A percentile compares a stretch with the other conserved stretches of the same genome.
These are phyloP conservation scores for Tylopilus plumbeoviolaceoides DNA, from an alignment of 768 basidiomycete genomes.

Conservation along the genomic window DNA sequence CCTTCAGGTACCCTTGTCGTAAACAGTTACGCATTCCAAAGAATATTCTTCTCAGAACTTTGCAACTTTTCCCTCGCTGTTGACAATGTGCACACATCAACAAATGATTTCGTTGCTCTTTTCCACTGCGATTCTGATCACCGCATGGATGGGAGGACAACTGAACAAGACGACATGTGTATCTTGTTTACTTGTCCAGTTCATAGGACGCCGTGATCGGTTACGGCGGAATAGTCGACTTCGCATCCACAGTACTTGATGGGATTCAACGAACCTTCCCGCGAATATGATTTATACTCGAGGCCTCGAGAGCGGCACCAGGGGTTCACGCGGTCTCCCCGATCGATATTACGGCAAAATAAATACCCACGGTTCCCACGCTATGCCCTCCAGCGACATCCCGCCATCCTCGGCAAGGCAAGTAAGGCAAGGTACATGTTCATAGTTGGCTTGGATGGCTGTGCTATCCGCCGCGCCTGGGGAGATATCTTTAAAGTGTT, in stretches of 20 bases:
- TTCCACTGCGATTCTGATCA: background rate
- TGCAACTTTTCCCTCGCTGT: constrained; percentile 9
- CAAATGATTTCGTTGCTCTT: background rate
- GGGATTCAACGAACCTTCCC: constrained; percentile 2
- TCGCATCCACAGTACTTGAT: background rate
- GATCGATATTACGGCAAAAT: constrained; percentile 17
- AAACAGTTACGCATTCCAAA: constrained; percentile 9
- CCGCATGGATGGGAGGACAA: constrained; percentile 1
- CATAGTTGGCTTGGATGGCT: constrained; percentile 9
- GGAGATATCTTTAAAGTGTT: background rate
- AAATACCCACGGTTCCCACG: too few relatives aligned
- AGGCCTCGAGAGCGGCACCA: constrained; percentile 7
- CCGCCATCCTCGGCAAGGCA: too few relatives aligned
- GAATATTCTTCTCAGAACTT: constrained; percentile 3
- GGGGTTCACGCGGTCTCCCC: constrained; percentile 1
- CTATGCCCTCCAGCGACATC: too few relatives aligned
- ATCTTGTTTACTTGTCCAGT: background rate
- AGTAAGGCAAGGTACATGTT: too few relatives aligned
- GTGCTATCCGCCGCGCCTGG: constrained; percentile 1
- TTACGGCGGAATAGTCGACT: background rate
- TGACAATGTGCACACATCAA: background rate
- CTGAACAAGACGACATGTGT: constrained; percentile 4
- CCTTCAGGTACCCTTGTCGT: constrained; percentile 12
- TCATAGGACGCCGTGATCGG: background rate
- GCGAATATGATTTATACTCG: constrained; percentile 16